Conservation (phyloP, 2,329 filamentous ascomycete genomes). For the Alternaria longipes region DNA sequence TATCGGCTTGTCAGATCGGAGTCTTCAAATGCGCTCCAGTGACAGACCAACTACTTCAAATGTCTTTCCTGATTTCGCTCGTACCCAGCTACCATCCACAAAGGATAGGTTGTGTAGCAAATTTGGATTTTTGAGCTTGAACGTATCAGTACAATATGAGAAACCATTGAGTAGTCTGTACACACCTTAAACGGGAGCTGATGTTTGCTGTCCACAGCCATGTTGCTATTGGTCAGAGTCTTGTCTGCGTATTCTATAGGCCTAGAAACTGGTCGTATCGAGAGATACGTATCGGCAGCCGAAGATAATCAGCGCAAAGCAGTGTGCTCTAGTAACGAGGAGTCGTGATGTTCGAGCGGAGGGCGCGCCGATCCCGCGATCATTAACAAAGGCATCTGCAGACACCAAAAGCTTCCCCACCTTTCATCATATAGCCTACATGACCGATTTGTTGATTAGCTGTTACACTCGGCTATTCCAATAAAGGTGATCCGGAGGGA, state of each 20-base stretch:
- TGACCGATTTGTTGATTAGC: slow-evolving; percentile 10
- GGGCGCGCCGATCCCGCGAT: background rate
- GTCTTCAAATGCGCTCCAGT: background rate
- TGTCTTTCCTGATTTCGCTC: slow-evolving; percentile 64
- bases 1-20: slow-evolving; percentile 38
- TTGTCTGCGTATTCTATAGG: background rate
- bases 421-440: slow-evolving; percentile 18
- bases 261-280: background rate
- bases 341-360: background rate
- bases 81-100: slow-evolving; percentile 64
- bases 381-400: background rate
- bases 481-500: slow-evolving; percentile 1
- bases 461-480: slow-evolving; percentile 16
- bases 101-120: slow-evolving; percentile 65
- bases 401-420: slow-evolving; percentile 29
- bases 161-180: background rate
- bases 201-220: slow-evolving; percentile 40
- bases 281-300: background rate
- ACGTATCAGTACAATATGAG: slow-evolving; percentile 10
- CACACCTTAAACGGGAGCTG: slow-evolving; percentile 57
- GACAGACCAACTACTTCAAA: slow-evolving; percentile 64
- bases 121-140: slow-evolving; percentile 63
- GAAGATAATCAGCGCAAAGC: background rate
- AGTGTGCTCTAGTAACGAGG: background rate
- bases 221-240: slow-evolving; percentile 11